These are phyloP conservation scores for Pseudozyma thailandica DNA, from an alignment of 1,284 basidiomycete species.

Conservation along the genomic window DNA sequence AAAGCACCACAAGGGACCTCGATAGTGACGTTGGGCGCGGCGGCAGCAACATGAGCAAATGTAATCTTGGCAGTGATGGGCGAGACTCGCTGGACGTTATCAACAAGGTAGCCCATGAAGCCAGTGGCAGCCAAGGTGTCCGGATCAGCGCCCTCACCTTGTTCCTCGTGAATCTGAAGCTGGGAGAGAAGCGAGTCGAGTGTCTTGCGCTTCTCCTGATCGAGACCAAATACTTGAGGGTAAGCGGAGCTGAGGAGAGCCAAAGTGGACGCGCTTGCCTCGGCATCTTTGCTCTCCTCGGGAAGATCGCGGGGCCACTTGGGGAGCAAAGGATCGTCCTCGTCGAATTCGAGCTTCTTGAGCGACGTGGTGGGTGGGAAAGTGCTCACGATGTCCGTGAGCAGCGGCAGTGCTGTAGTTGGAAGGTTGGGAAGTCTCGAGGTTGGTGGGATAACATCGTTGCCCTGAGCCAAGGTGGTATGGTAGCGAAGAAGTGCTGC, in stretches of 20 bases:
- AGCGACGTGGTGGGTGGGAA: slow-evolving; percentile 55
- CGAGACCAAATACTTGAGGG: slow-evolving; percentile 57
- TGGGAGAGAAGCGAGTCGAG: slow-evolving; percentile 59
- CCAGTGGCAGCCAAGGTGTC: slow-evolving; percentile 47
- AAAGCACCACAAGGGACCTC: slow-evolving; percentile 59
- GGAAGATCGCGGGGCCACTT: slow-evolving; percentile 30
- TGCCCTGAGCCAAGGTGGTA: slow-evolving; percentile 50
- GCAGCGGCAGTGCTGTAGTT: slow-evolving; percentile 57
- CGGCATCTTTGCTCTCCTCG: slow-evolving; percentile 19
- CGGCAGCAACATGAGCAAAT: slow-evolving; percentile 47
- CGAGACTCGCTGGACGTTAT: slow-evolving; percentile 39
- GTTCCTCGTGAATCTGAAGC: slow-evolving; percentile 51
- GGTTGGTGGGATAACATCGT: slow-evolving; percentile 60
- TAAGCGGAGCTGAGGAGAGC: slow-evolving; percentile 62
- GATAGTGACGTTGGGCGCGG: slow-evolving; percentile 22
- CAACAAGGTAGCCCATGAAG: slow-evolving; percentile 59
- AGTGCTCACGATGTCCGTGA: slow-evolving; percentile 53
- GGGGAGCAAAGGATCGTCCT: slow-evolving; percentile 32
- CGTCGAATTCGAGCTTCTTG: slow-evolving; percentile 30
- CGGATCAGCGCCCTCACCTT: slow-evolving; percentile 45
- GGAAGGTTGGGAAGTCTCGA: slow-evolving; percentile 62
- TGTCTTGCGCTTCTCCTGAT: slow-evolving; percentile 48
- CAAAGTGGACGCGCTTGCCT: slow-evolving; percentile 50
- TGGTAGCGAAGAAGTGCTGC: slow-evolving; percentile 57
- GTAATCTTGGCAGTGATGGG: slow-evolving; percentile 46